Base-by-base conservation (phyloP, 225 moss, liverwort and hornwort genomes). In the Climacium dendroides region DNA sequence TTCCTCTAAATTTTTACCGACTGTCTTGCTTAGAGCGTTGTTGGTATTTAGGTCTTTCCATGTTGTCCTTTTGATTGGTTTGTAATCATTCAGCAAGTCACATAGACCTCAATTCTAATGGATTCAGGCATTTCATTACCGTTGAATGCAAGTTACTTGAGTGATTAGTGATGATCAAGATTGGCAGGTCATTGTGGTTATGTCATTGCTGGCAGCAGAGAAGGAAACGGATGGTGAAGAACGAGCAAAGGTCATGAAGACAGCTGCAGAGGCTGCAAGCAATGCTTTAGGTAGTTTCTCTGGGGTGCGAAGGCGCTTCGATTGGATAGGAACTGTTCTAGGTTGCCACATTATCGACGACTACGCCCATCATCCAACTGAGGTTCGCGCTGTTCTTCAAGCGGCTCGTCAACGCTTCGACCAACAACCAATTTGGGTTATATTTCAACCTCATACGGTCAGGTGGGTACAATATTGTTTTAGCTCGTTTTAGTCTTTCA, bases 351-450 rank as follows among this genome's bases (percentile, higher is more conserved):
- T 99, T 37, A 93, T 93, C 78, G 98, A 99, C 66, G 98, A 99
- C 80, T 99, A 96, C 63, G 98, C 98, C 45, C 98, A 99, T 88
- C 98, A 99, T 83, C 98, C 98, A 78, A 97, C 98, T 6, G 97
- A 96, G 87, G 96, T 99, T 57, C 95, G 98, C 85, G 98, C 98
- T 62, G 98, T 99, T 35, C 98, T 99, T 83, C 98, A 97, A 90
- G 98, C 96, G 79, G 95, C 97, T 85, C 95, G 98, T 28, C 98
- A 99, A 92, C 92, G 95, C 88, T 99, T 96, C 83, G 95, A 96
- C 87, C 93, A 95, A 72, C 94, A 97, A 76, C 93, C 97, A 85
- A 93, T 99, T 78, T 99, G 98, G 98, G 98, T 99, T 74, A 92
- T 99, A 67, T 99, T 99, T 78, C 98, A 99, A 91, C 98, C 98